Conservation (phyloP, 495 filamentous ascomycete species). For the Penicillium angulare region DNA sequence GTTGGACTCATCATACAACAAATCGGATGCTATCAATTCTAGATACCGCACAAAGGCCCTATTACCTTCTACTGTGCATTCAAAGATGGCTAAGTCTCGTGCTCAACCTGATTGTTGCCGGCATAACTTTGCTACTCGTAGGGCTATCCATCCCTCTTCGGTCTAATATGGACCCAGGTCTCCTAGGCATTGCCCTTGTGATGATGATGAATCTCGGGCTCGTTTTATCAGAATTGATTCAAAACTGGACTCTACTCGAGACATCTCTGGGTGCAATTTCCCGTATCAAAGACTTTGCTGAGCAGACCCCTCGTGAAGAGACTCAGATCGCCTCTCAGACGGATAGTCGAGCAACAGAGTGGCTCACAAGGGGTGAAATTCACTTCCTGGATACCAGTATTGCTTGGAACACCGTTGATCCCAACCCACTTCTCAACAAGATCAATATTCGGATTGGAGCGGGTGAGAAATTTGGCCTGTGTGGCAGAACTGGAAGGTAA, state of each 20-base stretch:
- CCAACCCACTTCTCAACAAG: constrained; percentile 35
- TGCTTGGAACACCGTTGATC: constrained; percentile 70
- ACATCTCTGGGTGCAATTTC: constrained; percentile 30
- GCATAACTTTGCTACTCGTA: constrained; percentile 25
- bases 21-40: constrained; percentile 23
- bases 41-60: constrained; percentile 37
- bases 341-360: constrained; percentile 31
- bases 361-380: constrained; percentile 76
- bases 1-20: constrained; percentile 22
- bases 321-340: constrained; percentile 8
- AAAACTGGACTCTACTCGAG: constrained; percentile 26
- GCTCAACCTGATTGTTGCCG: constrained; percentile 23
- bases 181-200: constrained; percentile 30
- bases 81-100: constrained; percentile 39
- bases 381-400: constrained; percentile 67
- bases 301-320: constrained; percentile 24
- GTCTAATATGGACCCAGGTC: constrained; percentile 13
- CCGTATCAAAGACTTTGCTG: constrained; percentile 32
- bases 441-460: constrained; percentile 44
- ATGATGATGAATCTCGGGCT: constrained; percentile 26
- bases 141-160: constrained; percentile 17
- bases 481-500: constrained; percentile 33
- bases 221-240: constrained; percentile 18
- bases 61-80: constrained; percentile 40
- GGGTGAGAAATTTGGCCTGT: constrained; percentile 54